phyloP scores from a whole-genome alignment of 208 protist genomes.

The Acanthamoeba sp. region DNA sequence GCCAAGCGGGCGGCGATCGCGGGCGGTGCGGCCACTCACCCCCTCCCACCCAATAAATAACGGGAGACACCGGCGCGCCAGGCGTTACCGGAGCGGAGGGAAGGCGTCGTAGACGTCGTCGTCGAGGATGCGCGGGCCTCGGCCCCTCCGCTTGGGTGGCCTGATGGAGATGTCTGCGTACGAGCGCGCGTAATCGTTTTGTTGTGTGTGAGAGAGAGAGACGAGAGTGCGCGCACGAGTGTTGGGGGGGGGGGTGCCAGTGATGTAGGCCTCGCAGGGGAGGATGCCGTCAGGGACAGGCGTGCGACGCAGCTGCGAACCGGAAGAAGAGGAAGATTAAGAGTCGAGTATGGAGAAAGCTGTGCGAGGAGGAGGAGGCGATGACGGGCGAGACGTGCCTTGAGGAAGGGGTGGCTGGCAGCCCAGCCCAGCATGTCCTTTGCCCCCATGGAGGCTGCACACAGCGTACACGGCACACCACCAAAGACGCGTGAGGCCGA shows the following conservation, averaged over 20 bases:
- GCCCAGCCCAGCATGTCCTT: slow-evolving; percentile 20
- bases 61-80: too few relatives aligned
- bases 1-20: too few relatives aligned
- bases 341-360: neutral
- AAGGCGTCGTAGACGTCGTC: slow-evolving; percentile 19
- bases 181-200: neutral
- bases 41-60: too few relatives aligned
- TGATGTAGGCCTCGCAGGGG: neutral
- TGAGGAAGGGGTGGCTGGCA: neutral
- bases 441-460: neutral
- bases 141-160: slow-evolving; percentile 2
- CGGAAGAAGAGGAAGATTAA: neutral
- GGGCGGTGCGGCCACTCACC: too few relatives aligned
- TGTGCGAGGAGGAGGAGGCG: too few relatives aligned
- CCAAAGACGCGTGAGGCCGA: too few relatives aligned
- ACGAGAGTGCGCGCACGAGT: neutral
- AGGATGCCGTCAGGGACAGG: neutral
- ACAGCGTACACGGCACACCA: too few relatives aligned
- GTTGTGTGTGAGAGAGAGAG: too few relatives aligned
- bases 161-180: neutral
- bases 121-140: neutral
- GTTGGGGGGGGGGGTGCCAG: neutral
- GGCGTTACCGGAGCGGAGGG: neutral
- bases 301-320: neutral
- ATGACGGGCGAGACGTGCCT: neutral